Percentiles rank a stretch among this genome's conserved stretches.
phyloP scores from a whole-genome alignment of 805 yeast species.

The Schizosaccharomyces octosporus region DNA sequence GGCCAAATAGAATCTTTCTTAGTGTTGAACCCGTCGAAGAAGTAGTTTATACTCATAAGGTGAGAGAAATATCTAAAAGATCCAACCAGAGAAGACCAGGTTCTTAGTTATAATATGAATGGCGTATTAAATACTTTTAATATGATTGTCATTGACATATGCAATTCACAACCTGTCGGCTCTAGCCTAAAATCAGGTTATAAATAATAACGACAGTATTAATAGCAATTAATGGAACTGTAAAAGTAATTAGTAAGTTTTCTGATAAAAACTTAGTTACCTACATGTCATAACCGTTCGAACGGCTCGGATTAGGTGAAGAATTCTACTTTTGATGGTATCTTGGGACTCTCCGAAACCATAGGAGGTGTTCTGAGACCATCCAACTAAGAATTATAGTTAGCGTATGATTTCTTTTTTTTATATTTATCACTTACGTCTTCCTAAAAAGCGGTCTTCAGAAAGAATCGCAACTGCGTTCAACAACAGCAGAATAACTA shows the following conservation, averaged over 20 bases:
- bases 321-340: constrained; percentile 31
- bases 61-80: too few relatives aligned
- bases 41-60: too few relatives aligned
- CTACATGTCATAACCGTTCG: constrained; percentile 47
- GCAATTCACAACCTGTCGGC: not conserved
- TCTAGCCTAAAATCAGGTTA: constrained; percentile 41
- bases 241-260: constrained; percentile 3
- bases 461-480: constrained; percentile 58
- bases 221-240: constrained; percentile 44
- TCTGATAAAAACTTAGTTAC: constrained; percentile 6
- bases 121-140: too few relatives aligned
- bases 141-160: too few relatives aligned
- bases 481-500: constrained; percentile 23
- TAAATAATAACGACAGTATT: constrained; percentile 43
- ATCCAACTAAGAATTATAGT: constrained; percentile 18
- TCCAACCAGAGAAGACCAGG: too few relatives aligned
- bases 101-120: too few relatives aligned
- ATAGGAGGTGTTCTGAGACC: constrained; percentile 18
- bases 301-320: constrained; percentile 45
- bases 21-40: too few relatives aligned
- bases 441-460: constrained; percentile 52
- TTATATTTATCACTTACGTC: constrained; percentile 20
- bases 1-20: too few relatives aligned
- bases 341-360: constrained; percentile 22
- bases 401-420: not conserved